Base-by-base conservation (phyloP, 495 filamentous ascomycete species). In the Margaritispora aquatica region DNA sequence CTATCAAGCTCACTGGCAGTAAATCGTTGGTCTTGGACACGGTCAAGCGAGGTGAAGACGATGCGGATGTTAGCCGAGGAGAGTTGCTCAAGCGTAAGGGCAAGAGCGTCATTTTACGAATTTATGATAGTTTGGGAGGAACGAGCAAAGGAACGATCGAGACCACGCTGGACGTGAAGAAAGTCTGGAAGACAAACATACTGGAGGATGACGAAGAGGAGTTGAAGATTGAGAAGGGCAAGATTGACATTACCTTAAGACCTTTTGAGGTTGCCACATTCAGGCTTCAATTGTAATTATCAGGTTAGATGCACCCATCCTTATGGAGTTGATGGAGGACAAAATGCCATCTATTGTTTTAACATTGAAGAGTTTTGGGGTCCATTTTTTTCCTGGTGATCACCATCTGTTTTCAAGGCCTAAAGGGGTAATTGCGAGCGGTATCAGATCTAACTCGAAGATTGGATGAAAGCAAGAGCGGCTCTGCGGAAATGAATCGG, bases 61-160 rank as follows among this genome's bases (percentile, higher is more conserved):
- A 98, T 63, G 90, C 89, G 69, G 94, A 96, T 66, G 84, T 96
- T 17, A 88, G 83, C 24, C 73, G 78, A 2, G 88, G 83, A 26
- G 87, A 86, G n/a, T 68, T 96, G 34, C 79, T 84, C 10, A 75
- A 72, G 34, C 80, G 88, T 56, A 80, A 82, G 63, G 92, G 92
- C 11, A 77, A 77, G 68, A 94, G 89, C 67, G 77, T 97, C 22
- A 83, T 98, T 53, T 26, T 96, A 41, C 80, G 94, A 1, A 74
- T 96, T 11, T 98, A 95, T 67, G 94, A 98, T 69, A 89, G 88
- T 61, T 77, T 98, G n/a, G 94, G 94, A 36, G 94, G 93, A 2
- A 83, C 81, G 66, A 82, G 82, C 47, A 81, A 83, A 46, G 92
- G 84, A 0, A 79, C 71, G 2, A 79, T 96, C 56, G 71, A 74